Evolutionary conservation across 352 stramenopile genomes (phyloP).

Genomic region (Pythium chondricola): DNA sequence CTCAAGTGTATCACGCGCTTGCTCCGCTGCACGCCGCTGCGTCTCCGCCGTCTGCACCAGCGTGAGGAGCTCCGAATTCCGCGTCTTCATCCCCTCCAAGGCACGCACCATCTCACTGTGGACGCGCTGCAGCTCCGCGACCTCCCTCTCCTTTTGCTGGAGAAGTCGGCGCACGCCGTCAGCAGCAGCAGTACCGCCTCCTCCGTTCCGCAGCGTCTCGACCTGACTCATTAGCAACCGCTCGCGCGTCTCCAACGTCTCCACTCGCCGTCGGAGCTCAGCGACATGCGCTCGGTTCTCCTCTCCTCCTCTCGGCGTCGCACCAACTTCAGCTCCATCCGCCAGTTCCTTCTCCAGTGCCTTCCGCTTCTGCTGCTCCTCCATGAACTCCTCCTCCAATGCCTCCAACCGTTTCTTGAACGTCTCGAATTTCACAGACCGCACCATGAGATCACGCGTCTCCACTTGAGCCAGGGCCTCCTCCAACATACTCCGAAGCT

Average conservation of each 20-base stretch:
- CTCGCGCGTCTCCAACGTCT: conserved; percentile 66
- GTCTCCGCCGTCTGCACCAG: conserved; percentile 38
- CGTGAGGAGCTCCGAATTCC: conserved; percentile 35
- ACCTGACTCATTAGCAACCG: conserved; percentile 53
- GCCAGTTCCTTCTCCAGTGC: conserved; percentile 61
- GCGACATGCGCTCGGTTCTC: conserved; percentile 22
- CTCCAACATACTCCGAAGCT: conserved; percentile 38
- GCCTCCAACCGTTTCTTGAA: conserved; percentile 67
- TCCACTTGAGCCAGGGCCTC: conserved; percentile 41
- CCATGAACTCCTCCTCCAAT: conserved; percentile 53
- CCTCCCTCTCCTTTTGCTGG: conserved; percentile 19
- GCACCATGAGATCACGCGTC: conserved; percentile 47
- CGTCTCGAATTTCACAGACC: conserved; percentile 59
- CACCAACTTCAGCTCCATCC: conserved; percentile 25
- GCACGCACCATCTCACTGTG: conserved; percentile 43
- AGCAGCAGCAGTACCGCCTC: conserved; percentile 24
- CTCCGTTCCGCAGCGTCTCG: conserved; percentile 22
- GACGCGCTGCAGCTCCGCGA: conserved; percentile 11
- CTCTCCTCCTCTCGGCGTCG: too few relatives aligned
- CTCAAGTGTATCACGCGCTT: conserved; percentile 47
- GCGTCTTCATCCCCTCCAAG: conserved; percentile 32
- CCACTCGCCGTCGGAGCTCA: conserved; percentile 46
- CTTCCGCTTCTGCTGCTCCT: conserved; percentile 46
- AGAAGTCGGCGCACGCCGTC: conserved; percentile 12
- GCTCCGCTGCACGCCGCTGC: conserved; percentile 33